Conservation (phyloP, 345 rosid genomes). For the Populus ilicifolia region DNA sequence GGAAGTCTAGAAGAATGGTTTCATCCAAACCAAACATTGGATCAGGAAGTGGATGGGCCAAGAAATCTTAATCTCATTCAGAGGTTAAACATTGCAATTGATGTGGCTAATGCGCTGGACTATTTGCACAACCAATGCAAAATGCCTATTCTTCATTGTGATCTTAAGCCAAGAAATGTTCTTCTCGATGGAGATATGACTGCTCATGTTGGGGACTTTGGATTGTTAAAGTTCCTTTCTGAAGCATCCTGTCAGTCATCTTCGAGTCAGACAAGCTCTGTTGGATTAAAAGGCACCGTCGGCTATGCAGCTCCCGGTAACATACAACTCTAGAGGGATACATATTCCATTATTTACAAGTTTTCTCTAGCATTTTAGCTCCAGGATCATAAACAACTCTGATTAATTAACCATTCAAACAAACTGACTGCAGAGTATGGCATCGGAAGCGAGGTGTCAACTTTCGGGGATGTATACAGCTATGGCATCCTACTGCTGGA, state of each 20-base stretch:
- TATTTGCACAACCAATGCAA: too few relatives aligned
- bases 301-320: slow-evolving; percentile 16
- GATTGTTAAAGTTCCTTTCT: slow-evolving; percentile 5
- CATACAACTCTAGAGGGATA: neutral
- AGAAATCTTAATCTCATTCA: neutral
- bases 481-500: slow-evolving; percentile 37
- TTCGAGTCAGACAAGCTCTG: slow-evolving; percentile 4
- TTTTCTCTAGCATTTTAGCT: neutral
- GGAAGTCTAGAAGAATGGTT: slow-evolving; percentile 5
- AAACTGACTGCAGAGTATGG: slow-evolving; percentile 15
- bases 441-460: slow-evolving; percentile 1
- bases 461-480: slow-evolving; percentile 26
- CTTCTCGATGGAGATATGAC: too few relatives aligned
- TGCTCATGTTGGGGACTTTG: slow-evolving; percentile 16
- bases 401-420: neutral
- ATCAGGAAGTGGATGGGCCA: neutral
- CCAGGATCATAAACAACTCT: neutral
- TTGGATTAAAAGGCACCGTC: slow-evolving; percentile 1
- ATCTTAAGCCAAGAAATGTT: too few relatives aligned
- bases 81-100: too few relatives aligned
- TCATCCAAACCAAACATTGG: neutral
- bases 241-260: neutral
- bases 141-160: too few relatives aligned
- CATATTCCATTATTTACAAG: neutral
- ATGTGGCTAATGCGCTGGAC: too few relatives aligned